Evolutionary conservation across 352 stramenopile genomes (phyloP).

Genomic region (Globisporangium radiosum): DNA sequence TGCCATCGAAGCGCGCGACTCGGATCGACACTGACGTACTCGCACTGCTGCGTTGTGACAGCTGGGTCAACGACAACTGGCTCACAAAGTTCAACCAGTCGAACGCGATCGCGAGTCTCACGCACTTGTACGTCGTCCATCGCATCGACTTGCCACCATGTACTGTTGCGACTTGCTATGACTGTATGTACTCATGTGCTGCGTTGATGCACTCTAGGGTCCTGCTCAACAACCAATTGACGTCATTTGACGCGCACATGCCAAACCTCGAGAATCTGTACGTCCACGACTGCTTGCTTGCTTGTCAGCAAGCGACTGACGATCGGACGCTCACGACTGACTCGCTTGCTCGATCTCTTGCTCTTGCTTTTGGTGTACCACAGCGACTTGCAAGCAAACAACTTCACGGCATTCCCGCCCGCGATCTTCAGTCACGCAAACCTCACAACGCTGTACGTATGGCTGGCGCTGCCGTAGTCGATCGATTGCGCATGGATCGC

Average conservation of each 20-base stretch:
- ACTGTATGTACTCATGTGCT: too few species aligned
- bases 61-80: not conserved
- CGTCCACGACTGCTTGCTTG: not conserved
- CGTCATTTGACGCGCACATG: too few species aligned
- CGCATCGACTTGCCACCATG: too few species aligned
- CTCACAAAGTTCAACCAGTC: conserved; percentile 3
- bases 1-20: not conserved
- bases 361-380: not conserved
- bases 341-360: not conserved
- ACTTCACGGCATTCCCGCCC: not conserved
- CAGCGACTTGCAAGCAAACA: not conserved
- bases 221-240: not conserved
- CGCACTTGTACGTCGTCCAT: not conserved
- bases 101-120: not conserved
- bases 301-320: too few species aligned
- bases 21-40: not conserved
- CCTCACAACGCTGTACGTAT: not conserved
- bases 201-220: too few species aligned
- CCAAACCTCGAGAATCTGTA: not conserved
- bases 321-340: too few species aligned
- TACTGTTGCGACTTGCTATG: not conserved
- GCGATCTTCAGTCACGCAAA: not conserved
- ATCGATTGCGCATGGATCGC: not conserved
- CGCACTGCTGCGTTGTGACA: not conserved
- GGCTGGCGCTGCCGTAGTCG: not conserved